A percentile compares a stretch with the other conserved stretches of the same genome.
Conservation (phyloP, 305 asterid genomes). For the Lippia alba region DNA sequence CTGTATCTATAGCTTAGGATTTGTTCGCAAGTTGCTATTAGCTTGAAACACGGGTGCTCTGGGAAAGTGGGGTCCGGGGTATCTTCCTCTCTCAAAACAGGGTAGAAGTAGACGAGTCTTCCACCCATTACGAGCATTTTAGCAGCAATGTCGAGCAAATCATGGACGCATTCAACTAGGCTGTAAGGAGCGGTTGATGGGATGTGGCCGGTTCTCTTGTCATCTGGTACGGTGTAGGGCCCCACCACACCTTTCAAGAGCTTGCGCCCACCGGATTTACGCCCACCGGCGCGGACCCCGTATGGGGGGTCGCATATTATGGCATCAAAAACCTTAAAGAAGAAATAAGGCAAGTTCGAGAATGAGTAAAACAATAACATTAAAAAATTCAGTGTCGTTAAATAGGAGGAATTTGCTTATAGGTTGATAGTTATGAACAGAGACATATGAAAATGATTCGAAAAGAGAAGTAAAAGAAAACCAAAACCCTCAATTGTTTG, state of each 20-base stretch:
- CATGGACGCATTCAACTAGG: constrained; percentile 92
- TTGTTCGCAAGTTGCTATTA: constrained; percentile 56
- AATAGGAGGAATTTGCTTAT: too few species aligned
- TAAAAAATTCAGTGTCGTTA: too few species aligned
- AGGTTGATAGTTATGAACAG: too few species aligned
- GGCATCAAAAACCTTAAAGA: constrained; percentile 81
- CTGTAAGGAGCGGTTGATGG: constrained; percentile 97
- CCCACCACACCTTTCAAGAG: constrained; percentile 81
- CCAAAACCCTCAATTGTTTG: too few species aligned
- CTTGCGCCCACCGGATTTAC: constrained; percentile 98
- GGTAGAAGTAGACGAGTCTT: constrained; percentile 93
- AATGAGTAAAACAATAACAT: too few species aligned
- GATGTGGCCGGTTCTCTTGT: constrained; percentile 86
- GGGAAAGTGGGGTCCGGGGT: constrained; percentile 68
- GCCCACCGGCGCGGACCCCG: constrained; percentile 99
- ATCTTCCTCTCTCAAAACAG: constrained; percentile 75
- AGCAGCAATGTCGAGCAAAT: constrained; percentile 90
- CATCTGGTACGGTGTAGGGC: constrained; percentile 92
- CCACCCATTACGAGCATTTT: constrained; percentile 91
- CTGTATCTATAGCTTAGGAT: constrained; percentile 71
- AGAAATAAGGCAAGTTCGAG: too few species aligned
- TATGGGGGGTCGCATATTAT: constrained; percentile 98
- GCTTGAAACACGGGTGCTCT: constrained; percentile 87
- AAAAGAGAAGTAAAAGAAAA: too few species aligned
- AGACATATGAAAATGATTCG: too few species aligned